These are phyloP conservation scores for Paracoccidioides brasiliensis DNA, from an alignment of 2,329 filamentous ascomycete genomes.

Conservation along the genomic window DNA sequence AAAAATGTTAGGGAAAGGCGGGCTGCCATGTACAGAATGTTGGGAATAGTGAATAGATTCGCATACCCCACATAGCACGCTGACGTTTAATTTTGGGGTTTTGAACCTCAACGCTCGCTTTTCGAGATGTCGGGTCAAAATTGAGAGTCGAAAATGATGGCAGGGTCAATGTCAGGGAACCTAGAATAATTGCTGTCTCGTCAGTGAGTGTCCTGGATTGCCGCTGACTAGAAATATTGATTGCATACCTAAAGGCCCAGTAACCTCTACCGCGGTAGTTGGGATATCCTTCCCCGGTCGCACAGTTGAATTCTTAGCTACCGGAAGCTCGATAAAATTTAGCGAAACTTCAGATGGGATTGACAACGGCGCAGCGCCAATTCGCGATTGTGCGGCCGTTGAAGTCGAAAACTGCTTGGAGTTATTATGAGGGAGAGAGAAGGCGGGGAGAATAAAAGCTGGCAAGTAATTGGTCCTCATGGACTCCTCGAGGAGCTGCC, in stretches of 20 bases:
- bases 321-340: slow-evolving; percentile 49
- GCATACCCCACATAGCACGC: slow-evolving; percentile 88
- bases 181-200: slow-evolving; percentile 27
- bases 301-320: slow-evolving; percentile 40
- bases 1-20: slow-evolving; percentile 12
- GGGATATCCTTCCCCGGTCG: slow-evolving; percentile 35
- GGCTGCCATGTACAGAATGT: background rate
- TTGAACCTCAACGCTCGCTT: slow-evolving; percentile 55
- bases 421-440: slow-evolving; percentile 33
- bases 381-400: slow-evolving; percentile 57
- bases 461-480: slow-evolving; percentile 45
- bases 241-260: slow-evolving; percentile 61
- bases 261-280: slow-evolving; percentile 55
- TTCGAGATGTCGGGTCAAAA: slow-evolving; percentile 50
- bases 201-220: slow-evolving; percentile 10
- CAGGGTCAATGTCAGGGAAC: slow-evolving; percentile 64
- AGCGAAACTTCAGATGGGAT: slow-evolving; percentile 76
- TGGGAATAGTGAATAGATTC: background rate
- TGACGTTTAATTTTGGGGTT: slow-evolving; percentile 59
- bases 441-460: slow-evolving; percentile 59
- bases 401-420: slow-evolving; percentile 59
- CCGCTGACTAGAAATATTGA: background rate
- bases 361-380: slow-evolving; percentile 67
- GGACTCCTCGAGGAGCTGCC: slow-evolving; percentile 41
- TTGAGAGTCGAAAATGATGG: slow-evolving; percentile 63